Evolutionary conservation across 2,329 filamentous ascomycete species (phyloP).

Genomic region (Monilinia fructigena): DNA sequence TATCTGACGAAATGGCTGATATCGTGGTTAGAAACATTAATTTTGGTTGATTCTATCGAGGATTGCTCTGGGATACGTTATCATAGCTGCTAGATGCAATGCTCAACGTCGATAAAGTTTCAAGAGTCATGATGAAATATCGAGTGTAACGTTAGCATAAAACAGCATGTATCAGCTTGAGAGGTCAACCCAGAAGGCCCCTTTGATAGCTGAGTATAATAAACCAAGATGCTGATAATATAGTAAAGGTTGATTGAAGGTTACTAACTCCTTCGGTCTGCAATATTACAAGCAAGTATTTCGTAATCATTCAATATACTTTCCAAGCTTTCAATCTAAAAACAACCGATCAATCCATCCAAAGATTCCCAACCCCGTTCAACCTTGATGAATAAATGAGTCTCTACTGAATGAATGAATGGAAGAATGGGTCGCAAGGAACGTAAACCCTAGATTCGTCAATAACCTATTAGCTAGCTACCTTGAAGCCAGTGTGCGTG

Average conservation of each 20-base stretch:
- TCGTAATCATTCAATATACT: background rate
- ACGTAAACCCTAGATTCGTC: too few species aligned
- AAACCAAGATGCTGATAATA: background rate
- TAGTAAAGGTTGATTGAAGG: too few species aligned
- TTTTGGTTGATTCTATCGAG: background rate
- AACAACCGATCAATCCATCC: background rate
- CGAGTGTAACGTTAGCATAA: background rate
- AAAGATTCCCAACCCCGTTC: too few species aligned
- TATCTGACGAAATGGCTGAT: background rate
- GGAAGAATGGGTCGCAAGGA: too few species aligned
- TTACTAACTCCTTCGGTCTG: conserved; percentile 1
- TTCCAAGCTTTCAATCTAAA: background rate
- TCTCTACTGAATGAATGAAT: too few species aligned
- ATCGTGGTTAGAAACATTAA: background rate
- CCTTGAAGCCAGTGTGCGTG: too few species aligned
- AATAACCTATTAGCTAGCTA: background rate
- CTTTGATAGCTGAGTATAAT: background rate
- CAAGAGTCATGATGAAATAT: background rate
- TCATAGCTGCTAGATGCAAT: too few species aligned
- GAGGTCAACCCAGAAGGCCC: too few species aligned
- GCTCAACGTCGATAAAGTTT: background rate
- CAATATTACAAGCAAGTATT: background rate
- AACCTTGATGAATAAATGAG: too few species aligned
- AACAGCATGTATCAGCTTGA: background rate
- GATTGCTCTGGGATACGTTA: background rate